These are phyloP conservation scores for Fusarium ramigenum DNA, from an alignment of 2,329 filamentous ascomycete genomes.

Conservation along the genomic window DNA sequence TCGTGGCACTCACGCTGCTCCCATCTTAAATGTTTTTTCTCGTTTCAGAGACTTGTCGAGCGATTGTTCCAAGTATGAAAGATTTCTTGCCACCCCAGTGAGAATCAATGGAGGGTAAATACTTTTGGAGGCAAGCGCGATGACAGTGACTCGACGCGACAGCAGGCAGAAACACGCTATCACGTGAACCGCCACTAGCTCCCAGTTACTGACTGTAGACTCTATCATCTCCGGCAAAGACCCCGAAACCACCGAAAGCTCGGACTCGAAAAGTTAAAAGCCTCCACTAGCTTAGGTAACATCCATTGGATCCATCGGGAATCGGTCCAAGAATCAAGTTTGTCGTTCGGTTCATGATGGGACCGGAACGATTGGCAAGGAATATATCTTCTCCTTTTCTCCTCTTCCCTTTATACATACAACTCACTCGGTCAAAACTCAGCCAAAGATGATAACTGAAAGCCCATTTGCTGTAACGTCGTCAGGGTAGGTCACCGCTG, in stretches of 20 bases:
- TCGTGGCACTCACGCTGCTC: conserved; percentile 17
- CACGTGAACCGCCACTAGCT: conserved; percentile 31
- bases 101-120: conserved; percentile 11
- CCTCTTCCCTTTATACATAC: background rate
- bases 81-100: conserved; percentile 18
- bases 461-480: conserved; percentile 10
- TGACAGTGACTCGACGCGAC: conserved; percentile 33
- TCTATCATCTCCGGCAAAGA: background rate
- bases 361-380: conserved; percentile 10
- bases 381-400: background rate
- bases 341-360: conserved; percentile 5
- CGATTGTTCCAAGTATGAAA: conserved; percentile 2
- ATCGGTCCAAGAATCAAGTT: conserved; percentile 3
- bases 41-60: background rate
- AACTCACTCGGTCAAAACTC: background rate
- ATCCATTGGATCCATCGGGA: background rate
- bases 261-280: background rate
- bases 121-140: conserved; percentile 32
- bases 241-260: conserved; percentile 19
- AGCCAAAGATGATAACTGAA: conserved; percentile 18
- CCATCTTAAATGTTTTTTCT: conserved; percentile 6
- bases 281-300: conserved; percentile 41
- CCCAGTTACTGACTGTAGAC: too few species aligned
- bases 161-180: conserved; percentile 42
- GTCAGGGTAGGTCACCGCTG: conserved; percentile 23